Evolutionary conservation across 2,329 filamentous ascomycete species (phyloP).

Genomic region (Paraphaeosphaeria sporulosa): DNA sequence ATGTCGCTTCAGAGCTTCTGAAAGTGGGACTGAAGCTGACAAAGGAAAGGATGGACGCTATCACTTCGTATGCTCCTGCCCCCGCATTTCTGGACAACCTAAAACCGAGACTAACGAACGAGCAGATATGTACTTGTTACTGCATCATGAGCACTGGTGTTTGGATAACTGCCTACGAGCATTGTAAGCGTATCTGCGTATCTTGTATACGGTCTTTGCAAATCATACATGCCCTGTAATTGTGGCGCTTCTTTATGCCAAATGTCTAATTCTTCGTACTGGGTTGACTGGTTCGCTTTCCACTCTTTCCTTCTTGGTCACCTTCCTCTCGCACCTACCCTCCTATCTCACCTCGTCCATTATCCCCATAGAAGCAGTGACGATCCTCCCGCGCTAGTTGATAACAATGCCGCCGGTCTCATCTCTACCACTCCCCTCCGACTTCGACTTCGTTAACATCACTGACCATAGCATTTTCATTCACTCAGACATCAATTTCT

Average conservation of each 20-base stretch:
- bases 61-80: slow-evolving; percentile 62
- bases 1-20: slow-evolving; percentile 83
- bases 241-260: not conserved
- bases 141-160: slow-evolving; percentile 26
- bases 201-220: not conserved
- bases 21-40: slow-evolving; percentile 91
- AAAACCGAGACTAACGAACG: slow-evolving; percentile 2
- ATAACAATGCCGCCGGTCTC: not conserved
- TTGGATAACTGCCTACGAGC: not conserved
- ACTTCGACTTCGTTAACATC: not conserved
- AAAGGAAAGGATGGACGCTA: slow-evolving; percentile 85
- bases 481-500: not conserved
- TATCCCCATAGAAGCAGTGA: not conserved
- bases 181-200: not conserved
- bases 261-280: not conserved
- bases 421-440: not conserved
- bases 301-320: not conserved
- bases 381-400: not conserved
- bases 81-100: not conserved
- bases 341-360: not conserved
- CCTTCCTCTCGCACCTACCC: not conserved
- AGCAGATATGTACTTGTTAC: slow-evolving; percentile 47
- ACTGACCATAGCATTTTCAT: not conserved
- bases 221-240: not conserved
- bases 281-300: not conserved